Percentiles rank a stretch among this genome's conserved stretches.
phyloP scores from a whole-genome alignment of 768 basidiomycete genomes.

The Pholiota molesta region DNA sequence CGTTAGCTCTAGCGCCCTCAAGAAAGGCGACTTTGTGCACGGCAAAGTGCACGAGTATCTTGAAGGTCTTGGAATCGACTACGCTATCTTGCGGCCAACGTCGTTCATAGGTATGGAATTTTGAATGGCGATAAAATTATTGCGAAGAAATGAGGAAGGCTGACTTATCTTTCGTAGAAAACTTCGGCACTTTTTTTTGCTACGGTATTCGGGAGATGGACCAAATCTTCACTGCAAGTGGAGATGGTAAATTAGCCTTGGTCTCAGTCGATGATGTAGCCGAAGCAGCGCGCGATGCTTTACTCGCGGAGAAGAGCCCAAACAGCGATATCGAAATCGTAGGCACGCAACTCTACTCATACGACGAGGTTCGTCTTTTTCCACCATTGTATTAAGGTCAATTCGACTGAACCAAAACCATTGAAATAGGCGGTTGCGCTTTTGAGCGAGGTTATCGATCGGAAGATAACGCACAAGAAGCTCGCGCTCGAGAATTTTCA shows the following conservation, averaged over 20 bases:
- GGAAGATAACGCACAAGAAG: conserved; percentile 30
- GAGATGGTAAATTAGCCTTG: conserved; percentile 31
- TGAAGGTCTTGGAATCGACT: conserved; percentile 32
- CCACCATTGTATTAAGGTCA: background rate
- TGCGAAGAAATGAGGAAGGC: background rate
- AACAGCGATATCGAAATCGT: conserved; percentile 32
- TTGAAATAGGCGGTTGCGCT: conserved; percentile 27
- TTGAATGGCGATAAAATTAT: background rate
- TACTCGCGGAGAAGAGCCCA: conserved; percentile 26
- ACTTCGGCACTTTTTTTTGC: conserved; percentile 26
- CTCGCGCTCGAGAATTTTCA: conserved; percentile 23
- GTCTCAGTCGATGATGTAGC: conserved; percentile 37
- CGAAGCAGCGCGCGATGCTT: conserved; percentile 31
- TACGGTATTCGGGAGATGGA: conserved; percentile 26
- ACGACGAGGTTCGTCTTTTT: conserved; percentile 29
- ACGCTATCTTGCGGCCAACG: conserved; percentile 36
- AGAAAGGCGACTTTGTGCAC: conserved; percentile 24
- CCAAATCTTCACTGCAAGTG: conserved; percentile 28
- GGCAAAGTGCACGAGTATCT: conserved; percentile 41
- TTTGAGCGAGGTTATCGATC: conserved; percentile 27
- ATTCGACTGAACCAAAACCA: background rate
- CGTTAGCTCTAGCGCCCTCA: conserved; percentile 28
- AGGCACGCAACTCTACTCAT: conserved; percentile 33
- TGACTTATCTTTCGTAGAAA: conserved; percentile 26
- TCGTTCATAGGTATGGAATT: conserved; percentile 37